A percentile compares a stretch with the other conserved stretches of the same genome.
Evolutionary conservation across 148 eudicot genomes (phyloP).

Genomic region (Talinum fruticosum): DNA sequence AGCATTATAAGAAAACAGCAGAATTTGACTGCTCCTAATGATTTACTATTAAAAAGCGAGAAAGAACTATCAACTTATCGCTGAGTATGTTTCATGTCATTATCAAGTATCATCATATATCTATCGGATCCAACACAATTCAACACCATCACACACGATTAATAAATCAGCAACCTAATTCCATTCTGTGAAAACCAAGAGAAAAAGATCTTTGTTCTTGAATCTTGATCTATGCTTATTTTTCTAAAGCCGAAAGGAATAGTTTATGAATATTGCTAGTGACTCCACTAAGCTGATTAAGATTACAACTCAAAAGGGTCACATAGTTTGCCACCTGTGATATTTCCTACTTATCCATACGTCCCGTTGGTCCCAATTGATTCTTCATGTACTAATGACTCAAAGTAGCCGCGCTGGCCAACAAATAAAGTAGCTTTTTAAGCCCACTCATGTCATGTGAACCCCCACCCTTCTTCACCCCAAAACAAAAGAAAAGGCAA

Average conservation of each 20-base stretch:
- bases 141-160: neutral
- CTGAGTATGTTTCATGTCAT: neutral
- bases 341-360: slow-evolving; percentile 16
- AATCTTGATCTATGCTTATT: neutral
- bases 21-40: no score
- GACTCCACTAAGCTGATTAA: neutral
- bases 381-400: slow-evolving; percentile 22
- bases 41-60: neutral
- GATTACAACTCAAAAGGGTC: neutral
- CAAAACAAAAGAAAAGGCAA: slow-evolving; percentile 3
- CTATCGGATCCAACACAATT: neutral
- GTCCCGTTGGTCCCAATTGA: slow-evolving; percentile 19
- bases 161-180: neutral
- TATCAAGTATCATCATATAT: neutral
- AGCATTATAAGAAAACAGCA: slow-evolving; percentile 14
- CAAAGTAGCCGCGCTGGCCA: slow-evolving; percentile 11
- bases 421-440: slow-evolving; percentile 25
- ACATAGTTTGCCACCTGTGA: neutral
- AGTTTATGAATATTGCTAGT: neutral
- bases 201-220: neutral
- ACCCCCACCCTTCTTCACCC: neutral
- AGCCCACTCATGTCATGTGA: slow-evolving; percentile 28
- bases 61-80: neutral
- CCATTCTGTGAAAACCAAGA: neutral
- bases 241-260: neutral